Evolutionary conservation across 306 rosid species (phyloP).

Genomic region (Geum urbanum): DNA sequence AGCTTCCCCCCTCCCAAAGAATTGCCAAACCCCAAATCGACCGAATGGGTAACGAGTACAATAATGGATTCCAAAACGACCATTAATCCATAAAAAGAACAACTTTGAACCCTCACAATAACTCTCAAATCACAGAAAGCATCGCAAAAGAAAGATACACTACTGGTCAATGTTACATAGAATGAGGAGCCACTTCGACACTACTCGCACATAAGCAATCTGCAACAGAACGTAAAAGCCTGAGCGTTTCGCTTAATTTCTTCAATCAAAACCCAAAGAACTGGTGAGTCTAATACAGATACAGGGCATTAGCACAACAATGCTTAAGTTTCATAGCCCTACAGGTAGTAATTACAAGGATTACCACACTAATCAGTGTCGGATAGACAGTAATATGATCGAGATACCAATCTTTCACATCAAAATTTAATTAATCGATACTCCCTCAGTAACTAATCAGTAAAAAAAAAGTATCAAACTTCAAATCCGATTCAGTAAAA

Average conservation of each 20-base stretch:
- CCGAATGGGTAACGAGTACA: slow-evolving; percentile 21
- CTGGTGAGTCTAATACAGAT: too few relatives aligned
- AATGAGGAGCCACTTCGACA: slow-evolving; percentile 35
- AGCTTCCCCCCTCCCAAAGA: slow-evolving; percentile 48
- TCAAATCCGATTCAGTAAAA: slow-evolving; percentile 1
- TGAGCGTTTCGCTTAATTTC: neutral
- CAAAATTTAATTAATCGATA: neutral
- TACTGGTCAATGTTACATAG: slow-evolving; percentile 18
- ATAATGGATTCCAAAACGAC: slow-evolving; percentile 34
- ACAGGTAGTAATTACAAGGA: neutral
- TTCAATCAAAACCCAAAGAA: neutral
- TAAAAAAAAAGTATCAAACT: neutral
- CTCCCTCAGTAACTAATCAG: neutral
- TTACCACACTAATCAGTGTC: neutral
- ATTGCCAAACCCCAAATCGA: slow-evolving; percentile 49
- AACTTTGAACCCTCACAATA: slow-evolving; percentile 13
- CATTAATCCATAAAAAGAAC: slow-evolving; percentile 42
- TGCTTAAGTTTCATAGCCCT: neutral
- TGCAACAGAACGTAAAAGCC: slow-evolving; percentile 29
- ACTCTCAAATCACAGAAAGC: slow-evolving; percentile 9
- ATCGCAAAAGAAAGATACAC: neutral
- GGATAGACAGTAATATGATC: neutral
- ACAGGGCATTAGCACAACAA: neutral
- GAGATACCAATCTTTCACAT: neutral
- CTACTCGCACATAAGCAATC: slow-evolving; percentile 25